Evolutionary conservation across 805 yeast genomes (phyloP).

Genomic region (Yarrowia porcina): DNA sequence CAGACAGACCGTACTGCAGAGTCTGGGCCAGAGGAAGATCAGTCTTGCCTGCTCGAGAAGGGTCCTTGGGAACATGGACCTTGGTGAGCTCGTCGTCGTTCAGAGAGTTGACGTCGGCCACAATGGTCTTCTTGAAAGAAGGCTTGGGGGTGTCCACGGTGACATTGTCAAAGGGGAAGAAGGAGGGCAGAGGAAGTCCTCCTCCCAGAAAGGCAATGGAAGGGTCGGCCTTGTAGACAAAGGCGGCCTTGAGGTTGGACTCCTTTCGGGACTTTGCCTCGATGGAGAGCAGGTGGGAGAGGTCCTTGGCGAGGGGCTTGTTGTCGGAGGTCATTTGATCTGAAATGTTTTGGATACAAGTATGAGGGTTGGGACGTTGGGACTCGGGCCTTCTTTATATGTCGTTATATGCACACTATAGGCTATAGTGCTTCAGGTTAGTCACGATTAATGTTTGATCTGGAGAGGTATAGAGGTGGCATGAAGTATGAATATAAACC

Average conservation of each 20-base stretch:
- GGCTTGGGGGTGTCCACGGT: conserved; percentile 61
- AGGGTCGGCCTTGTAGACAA: conserved; percentile 70
- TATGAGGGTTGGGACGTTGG: conserved; percentile 2
- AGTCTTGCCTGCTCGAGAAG: conserved; percentile 43
- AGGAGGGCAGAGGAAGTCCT: conserved; percentile 86
- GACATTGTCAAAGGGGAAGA: conserved; percentile 86
- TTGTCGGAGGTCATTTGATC: conserved; percentile 17
- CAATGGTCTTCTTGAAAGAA: conserved; percentile 73
- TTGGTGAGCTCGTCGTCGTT: conserved; percentile 34
- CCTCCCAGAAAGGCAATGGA: conserved; percentile 88
- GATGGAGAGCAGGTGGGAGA: conserved; percentile 67
- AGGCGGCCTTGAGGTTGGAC: conserved; percentile 80
- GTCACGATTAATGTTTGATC: no score
- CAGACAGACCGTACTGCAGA: conserved; percentile 87
- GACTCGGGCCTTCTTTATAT: neutral
- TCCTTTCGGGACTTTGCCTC: conserved; percentile 75
- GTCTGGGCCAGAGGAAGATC: conserved; percentile 71
- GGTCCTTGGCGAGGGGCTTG: conserved; percentile 55
- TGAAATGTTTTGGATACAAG: neutral
- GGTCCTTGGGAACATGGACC: conserved; percentile 42
- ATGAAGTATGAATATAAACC: neutral
- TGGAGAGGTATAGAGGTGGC: neutral
- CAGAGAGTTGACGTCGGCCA: conserved; percentile 30
- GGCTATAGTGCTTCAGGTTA: neutral
- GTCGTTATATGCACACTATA: neutral